phyloP scores from a whole-genome alignment of 495 filamentous ascomycete species.

The Neurospora terricola region DNA sequence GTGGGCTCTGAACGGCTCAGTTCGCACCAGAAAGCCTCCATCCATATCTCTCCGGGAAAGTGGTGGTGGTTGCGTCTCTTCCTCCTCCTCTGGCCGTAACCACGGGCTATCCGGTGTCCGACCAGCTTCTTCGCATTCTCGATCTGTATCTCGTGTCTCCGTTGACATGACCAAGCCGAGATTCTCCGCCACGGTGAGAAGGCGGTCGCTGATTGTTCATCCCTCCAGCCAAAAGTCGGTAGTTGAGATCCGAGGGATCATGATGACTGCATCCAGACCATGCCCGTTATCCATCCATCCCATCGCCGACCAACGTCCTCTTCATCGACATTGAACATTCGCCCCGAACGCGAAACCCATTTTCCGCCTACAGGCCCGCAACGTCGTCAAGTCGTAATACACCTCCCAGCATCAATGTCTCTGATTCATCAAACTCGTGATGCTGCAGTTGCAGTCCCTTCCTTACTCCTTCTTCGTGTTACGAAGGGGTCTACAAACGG shows the following conservation, averaged over 20 bases:
- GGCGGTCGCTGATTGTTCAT: background rate
- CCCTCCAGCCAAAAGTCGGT: background rate
- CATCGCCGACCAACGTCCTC: background rate
- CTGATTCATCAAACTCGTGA: background rate
- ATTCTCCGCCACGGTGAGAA: background rate
- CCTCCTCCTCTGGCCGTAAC: background rate
- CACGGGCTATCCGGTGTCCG: background rate
- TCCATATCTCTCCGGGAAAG: background rate
- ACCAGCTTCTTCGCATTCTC: background rate
- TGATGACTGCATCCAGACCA: background rate
- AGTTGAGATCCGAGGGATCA: background rate
- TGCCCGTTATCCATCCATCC: background rate
- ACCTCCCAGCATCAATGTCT: background rate
- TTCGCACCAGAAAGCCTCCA: background rate
- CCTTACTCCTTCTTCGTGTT: background rate
- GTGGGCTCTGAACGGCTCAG: background rate
- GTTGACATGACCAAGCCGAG: background rate
- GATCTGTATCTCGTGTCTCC: background rate
- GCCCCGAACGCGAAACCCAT: background rate
- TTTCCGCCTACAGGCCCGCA: background rate
- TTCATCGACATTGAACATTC: background rate
- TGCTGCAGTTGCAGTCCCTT: background rate
- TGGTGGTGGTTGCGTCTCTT: background rate
- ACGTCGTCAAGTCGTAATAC: background rate
- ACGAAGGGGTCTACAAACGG: background rate